Conservation (phyloP, 1,139 yeast genomes). For the Candida tetrigidarum region DNA sequence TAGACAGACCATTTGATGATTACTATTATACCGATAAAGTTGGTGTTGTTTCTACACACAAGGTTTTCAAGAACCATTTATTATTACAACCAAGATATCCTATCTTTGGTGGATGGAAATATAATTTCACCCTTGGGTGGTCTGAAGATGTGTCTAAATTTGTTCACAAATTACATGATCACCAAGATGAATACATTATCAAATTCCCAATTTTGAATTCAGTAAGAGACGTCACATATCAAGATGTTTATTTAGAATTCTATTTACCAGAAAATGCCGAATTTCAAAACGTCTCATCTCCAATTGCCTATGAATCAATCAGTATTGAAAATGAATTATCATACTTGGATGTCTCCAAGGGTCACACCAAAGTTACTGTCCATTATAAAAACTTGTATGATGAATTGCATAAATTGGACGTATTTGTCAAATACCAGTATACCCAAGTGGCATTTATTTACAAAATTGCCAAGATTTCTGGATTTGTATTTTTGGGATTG, state of each 20-base stretch:
- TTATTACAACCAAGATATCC: conserved; percentile 89
- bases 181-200: conserved; percentile 60
- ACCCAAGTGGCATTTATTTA: conserved; percentile 53
- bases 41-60: conserved; percentile 91
- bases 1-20: conserved; percentile 55
- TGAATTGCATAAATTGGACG: conserved; percentile 60
- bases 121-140: conserved; percentile 97
- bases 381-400: conserved; percentile 69
- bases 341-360: conserved; percentile 76
- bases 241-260: conserved; percentile 60
- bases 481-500: conserved; percentile 66
- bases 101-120: conserved; percentile 93
- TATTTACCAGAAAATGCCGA: conserved; percentile 91
- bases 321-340: conserved; percentile 53
- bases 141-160: conserved; percentile 58
- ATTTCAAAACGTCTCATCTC: conserved; percentile 60
- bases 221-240: conserved; percentile 69
- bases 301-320: conserved; percentile 48
- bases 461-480: conserved; percentile 72
- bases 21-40: conserved; percentile 84
- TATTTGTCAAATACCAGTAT: conserved; percentile 67
- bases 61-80: conserved; percentile 50
- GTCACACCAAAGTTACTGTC: conserved; percentile 79
- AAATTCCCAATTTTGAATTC: conserved; percentile 78
- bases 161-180: conserved; percentile 44